phyloP scores from a whole-genome alignment of 345 rosid species.

The Microcos paniculata region DNA sequence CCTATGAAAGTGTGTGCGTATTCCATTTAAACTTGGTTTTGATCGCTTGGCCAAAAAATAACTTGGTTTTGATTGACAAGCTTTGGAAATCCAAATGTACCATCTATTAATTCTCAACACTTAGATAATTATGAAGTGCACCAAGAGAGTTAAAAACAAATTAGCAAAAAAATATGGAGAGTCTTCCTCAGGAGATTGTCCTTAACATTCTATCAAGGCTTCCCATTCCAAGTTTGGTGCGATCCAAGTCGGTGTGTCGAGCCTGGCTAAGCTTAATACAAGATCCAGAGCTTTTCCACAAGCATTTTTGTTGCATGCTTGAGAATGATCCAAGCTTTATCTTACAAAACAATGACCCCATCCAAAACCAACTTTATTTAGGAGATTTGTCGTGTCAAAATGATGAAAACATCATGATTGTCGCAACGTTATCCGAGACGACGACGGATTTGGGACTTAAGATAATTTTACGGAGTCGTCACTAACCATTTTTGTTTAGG shows the following conservation, averaged over 20 bases:
- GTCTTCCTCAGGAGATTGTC: slow-evolving; percentile 56
- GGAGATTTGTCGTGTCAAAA: slow-evolving; percentile 34
- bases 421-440: no score
- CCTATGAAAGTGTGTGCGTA: slow-evolving; percentile 19
- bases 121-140: no score
- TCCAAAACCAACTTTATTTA: slow-evolving; percentile 51
- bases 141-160: slow-evolving; percentile 20
- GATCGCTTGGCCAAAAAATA: no score
- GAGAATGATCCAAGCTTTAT: slow-evolving; percentile 52
- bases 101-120: slow-evolving; percentile 9
- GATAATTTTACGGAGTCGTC: no score
- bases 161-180: slow-evolving; percentile 36
- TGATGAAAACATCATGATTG: no score
- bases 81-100: slow-evolving; percentile 4
- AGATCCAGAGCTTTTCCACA: no score
- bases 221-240: slow-evolving; percentile 48
- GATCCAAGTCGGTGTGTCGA: slow-evolving; percentile 45
- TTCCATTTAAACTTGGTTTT: slow-evolving; percentile 18
- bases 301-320: no score
- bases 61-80: no score
- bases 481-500: no score
- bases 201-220: slow-evolving; percentile 61
- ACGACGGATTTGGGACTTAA: no score
- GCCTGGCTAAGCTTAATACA: slow-evolving; percentile 42
- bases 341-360: slow-evolving; percentile 53